Conservation (phyloP, 1,284 basidiomycete genomes). For the Moesziomyces sp. region DNA sequence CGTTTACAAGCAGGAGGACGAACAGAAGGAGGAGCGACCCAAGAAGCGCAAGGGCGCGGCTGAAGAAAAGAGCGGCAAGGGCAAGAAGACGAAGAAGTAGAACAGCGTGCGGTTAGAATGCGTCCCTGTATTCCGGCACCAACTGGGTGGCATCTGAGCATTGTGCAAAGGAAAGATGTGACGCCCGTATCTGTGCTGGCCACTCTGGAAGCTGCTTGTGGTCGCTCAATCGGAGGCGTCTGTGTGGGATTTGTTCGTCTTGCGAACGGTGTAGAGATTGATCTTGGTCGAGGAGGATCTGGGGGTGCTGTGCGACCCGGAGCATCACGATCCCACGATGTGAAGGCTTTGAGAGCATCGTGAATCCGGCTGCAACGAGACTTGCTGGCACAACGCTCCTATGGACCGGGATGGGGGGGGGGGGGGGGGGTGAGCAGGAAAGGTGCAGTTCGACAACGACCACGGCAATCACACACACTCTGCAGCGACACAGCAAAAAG, state of each 20-base stretch:
- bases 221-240: conserved; percentile 51
- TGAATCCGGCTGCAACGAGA: background rate
- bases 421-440: background rate
- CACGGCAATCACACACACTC: too few species aligned
- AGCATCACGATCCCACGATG: background rate
- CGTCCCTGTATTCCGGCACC: too few species aligned
- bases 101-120: background rate
- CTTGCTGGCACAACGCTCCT: conserved; percentile 7
- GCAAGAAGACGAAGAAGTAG: conserved; percentile 36
- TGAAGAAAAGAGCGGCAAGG: conserved; percentile 9
- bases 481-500: background rate
- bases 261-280: conserved; percentile 1
- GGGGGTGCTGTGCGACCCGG: conserved; percentile 2
- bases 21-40: conserved; percentile 31
- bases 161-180: conserved; percentile 14
- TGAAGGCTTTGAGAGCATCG: conserved; percentile 9
- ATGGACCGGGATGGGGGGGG: conserved; percentile 5
- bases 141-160: background rate
- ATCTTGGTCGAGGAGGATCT: conserved; percentile 15
- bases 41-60: conserved; percentile 24
- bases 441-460: background rate
- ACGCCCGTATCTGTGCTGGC: conserved; percentile 55
- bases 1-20: conserved; percentile 29
- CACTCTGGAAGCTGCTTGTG: conserved; percentile 42
- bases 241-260: conserved; percentile 6